These are phyloP conservation scores for Vitis amurensis DNA, from an alignment of 164 flowering plant species.

Conservation along the genomic window DNA sequence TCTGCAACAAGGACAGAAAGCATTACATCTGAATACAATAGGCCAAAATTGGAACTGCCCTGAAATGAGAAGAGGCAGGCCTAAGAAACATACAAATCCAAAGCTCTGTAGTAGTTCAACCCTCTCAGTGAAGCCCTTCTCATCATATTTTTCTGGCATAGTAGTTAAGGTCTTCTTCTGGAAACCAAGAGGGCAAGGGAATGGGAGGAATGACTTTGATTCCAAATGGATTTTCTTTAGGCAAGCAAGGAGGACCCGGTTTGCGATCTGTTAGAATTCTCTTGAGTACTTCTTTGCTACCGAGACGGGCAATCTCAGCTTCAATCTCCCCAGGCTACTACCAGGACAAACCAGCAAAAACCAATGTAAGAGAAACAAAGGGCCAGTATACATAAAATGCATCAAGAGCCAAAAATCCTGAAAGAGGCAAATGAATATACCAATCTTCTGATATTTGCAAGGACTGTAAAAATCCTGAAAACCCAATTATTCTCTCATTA, in stretches of 20 bases:
- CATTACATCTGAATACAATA: no score
- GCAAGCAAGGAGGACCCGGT: constrained; percentile 43
- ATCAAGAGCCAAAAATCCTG: no score
- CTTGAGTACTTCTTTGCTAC: constrained; percentile 32
- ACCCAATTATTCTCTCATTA: no score
- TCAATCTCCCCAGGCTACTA: constrained; percentile 66
- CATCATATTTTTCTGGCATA: constrained; percentile 36
- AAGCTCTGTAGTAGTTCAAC: constrained; percentile 49
- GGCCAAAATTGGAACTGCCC: no score
- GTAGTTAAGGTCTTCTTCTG: constrained; percentile 47
- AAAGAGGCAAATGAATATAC: no score
- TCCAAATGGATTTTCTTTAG: constrained; percentile 42
- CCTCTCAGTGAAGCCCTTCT: constrained; percentile 60
- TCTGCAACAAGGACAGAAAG: constrained; percentile 26
- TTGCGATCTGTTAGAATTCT: constrained; percentile 34
- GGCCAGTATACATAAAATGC: no score
- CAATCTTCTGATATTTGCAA: no score
- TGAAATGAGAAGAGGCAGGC: no score
- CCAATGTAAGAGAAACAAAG: not conserved
- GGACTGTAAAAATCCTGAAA: no score
- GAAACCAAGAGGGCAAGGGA: constrained; percentile 55
- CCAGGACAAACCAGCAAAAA: not conserved
- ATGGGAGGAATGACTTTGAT: not conserved
- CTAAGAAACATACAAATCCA: constrained; percentile 33
- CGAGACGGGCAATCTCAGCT: constrained; percentile 44